These are phyloP conservation scores for Boletus rubescentipes DNA, from an alignment of 768 basidiomycete species.

Conservation along the genomic window DNA sequence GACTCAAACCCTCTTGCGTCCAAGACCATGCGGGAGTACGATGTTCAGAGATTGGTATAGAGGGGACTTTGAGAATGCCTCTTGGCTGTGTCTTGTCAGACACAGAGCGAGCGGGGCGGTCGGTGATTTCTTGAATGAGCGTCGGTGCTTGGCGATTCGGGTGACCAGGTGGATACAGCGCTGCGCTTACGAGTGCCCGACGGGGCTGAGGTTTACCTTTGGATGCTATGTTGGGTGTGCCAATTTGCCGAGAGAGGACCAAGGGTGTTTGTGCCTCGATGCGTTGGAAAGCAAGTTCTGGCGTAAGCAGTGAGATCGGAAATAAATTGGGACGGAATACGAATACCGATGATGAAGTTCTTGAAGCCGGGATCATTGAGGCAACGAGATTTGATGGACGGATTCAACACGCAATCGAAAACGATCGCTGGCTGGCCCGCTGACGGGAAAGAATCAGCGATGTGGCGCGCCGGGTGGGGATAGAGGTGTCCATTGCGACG, in stretches of 20 bases:
- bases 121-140: slow-evolving; percentile 33
- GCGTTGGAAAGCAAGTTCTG: slow-evolving; percentile 68
- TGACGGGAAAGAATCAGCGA: slow-evolving; percentile 27
- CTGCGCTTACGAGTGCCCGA: slow-evolving; percentile 52
- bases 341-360: slow-evolving; percentile 62
- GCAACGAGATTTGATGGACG: slow-evolving; percentile 55
- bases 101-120: slow-evolving; percentile 41
- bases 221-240: slow-evolving; percentile 71
- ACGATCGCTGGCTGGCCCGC: slow-evolving; percentile 70
- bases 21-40: slow-evolving; percentile 53
- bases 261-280: slow-evolving; percentile 61
- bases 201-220: slow-evolving; percentile 70
- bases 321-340: neutral
- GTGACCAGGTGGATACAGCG: slow-evolving; percentile 35
- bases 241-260: slow-evolving; percentile 65
- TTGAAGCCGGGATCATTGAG: slow-evolving; percentile 66
- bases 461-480: slow-evolving; percentile 1
- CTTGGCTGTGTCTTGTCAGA: slow-evolving; percentile 30
- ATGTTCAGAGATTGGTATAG: neutral
- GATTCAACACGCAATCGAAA: slow-evolving; percentile 70
- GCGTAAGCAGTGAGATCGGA: slow-evolving; percentile 13
- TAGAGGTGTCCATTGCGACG: slow-evolving; percentile 10
- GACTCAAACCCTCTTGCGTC: slow-evolving; percentile 39
- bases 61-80: slow-evolving; percentile 42
- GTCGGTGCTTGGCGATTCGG: slow-evolving; percentile 11